These are phyloP conservation scores for Dorcoceras hygrometricum DNA, from an alignment of 257 asterid species.

Conservation along the genomic window DNA sequence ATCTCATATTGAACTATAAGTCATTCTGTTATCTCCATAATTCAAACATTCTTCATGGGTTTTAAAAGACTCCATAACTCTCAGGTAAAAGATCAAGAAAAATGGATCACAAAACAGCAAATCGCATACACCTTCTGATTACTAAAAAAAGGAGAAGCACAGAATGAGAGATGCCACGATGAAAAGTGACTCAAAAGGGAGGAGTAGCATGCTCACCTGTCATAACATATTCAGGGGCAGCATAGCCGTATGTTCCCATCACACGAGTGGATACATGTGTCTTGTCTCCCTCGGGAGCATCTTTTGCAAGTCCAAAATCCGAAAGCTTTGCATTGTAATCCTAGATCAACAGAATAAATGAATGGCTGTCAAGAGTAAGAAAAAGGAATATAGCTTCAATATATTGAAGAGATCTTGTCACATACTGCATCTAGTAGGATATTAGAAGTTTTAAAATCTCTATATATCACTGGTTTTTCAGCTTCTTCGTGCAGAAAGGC, in stretches of 20 bases:
- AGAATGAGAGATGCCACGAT: not conserved
- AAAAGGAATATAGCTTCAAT: conserved; percentile 1
- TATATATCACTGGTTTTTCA: conserved; percentile 65
- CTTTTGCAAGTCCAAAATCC: conserved; percentile 86
- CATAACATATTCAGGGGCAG: conserved; percentile 82
- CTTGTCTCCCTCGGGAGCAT: conserved; percentile 77
- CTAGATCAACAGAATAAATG: conserved; percentile 35
- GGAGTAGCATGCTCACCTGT: conserved; percentile 41
- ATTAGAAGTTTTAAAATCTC: conserved; percentile 75
- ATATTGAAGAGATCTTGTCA: conserved; percentile 24
- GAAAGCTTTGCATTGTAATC: conserved; percentile 84
- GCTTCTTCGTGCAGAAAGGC: conserved; percentile 87
- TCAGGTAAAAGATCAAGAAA: not conserved
- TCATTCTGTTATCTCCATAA: not conserved
- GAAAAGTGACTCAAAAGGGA: not conserved
- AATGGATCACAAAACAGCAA: too few species aligned
- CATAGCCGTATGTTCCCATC: conserved; percentile 88
- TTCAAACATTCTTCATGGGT: not conserved
- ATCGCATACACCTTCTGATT: not conserved
- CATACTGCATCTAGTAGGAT: conserved; percentile 61
- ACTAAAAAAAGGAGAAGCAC: not conserved
- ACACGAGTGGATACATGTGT: conserved; percentile 85
- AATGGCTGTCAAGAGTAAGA: conserved; percentile 21
- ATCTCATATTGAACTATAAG: not conserved
- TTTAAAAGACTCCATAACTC: not conserved